A percentile compares a stretch with the other conserved stretches of the same genome.
These are phyloP conservation scores for Phoma sp. DNA, from an alignment of 2,329 filamentous ascomycete genomes.

Conservation along the genomic window DNA sequence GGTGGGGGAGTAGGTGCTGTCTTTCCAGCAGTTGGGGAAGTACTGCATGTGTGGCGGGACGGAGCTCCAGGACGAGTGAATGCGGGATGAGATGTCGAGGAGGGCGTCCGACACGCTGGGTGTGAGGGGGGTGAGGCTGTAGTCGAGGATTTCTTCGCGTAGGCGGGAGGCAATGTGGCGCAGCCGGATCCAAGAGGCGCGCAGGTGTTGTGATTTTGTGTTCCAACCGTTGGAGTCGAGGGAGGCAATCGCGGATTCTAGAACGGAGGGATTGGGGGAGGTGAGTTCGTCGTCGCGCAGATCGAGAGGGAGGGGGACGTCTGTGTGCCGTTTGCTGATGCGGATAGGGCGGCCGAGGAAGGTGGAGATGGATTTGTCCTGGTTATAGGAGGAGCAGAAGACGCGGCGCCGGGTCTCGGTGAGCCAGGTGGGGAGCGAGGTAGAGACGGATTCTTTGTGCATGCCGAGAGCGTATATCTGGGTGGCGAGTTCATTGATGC, in stretches of 20 bases:
- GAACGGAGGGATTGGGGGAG: conserved; percentile 22
- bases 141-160: conserved; percentile 44
- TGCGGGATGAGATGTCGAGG: conserved; percentile 38
- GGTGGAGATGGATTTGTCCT: conserved; percentile 43
- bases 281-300: conserved; percentile 37
- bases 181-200: conserved; percentile 39
- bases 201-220: conserved; percentile 29
- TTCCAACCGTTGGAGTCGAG: conserved; percentile 51
- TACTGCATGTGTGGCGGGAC: conserved; percentile 40
- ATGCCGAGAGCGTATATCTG: conserved; percentile 42
- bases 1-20: conserved; percentile 23
- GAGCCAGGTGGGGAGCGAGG: conserved; percentile 36
- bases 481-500: conserved; percentile 39
- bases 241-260: conserved; percentile 23
- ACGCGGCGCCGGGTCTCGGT: conserved; percentile 36
- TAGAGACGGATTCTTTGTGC: conserved; percentile 37
- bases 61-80: conserved; percentile 34
- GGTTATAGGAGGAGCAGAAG: conserved; percentile 38
- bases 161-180: conserved; percentile 32
- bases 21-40: conserved; percentile 39
- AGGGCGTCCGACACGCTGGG: conserved; percentile 27
- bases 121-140: conserved; percentile 31
- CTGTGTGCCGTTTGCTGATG: conserved; percentile 39
- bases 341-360: conserved; percentile 43
- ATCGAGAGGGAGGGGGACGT: conserved; percentile 39